These are phyloP conservation scores for Dothidotthia symphoricarpi DNA, from an alignment of 2,329 filamentous ascomycete species.

Conservation along the genomic window DNA sequence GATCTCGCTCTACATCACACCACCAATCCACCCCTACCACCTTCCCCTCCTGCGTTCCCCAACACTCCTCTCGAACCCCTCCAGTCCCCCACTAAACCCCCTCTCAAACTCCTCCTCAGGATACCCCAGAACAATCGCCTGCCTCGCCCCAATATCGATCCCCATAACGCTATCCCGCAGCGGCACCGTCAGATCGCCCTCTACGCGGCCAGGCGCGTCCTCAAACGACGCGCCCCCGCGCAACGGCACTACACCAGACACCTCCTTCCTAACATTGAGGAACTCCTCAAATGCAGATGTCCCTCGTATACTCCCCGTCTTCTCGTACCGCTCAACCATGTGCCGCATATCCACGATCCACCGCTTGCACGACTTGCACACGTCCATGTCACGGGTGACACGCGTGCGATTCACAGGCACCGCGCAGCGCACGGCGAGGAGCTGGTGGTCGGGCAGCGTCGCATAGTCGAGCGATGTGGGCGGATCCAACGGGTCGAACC, in stretches of 20 bases:
- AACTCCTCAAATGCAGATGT: conserved; percentile 33
- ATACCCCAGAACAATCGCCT: conserved; percentile 25
- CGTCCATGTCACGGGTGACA: conserved; percentile 25
- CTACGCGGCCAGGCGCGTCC: conserved; percentile 16
- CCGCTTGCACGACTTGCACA: conserved; percentile 31
- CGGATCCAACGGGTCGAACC: conserved; percentile 2
- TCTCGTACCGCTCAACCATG: conserved; percentile 34
- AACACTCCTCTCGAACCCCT: conserved; percentile 10
- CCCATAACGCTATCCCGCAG: conserved; percentile 15
- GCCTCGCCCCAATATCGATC: conserved; percentile 15
- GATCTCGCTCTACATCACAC: too few species aligned
- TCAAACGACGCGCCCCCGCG: conserved; percentile 6
- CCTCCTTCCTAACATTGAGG: conserved; percentile 25
- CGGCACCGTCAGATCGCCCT: conserved; percentile 24
- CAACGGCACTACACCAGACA: conserved; percentile 8
- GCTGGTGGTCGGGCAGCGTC: conserved; percentile 29
- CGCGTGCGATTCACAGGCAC: conserved; percentile 18
- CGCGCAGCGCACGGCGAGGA: conserved; percentile 21
- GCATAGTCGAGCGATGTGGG: conserved; percentile 15
- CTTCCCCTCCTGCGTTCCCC: background rate
- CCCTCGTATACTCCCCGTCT: conserved; percentile 31
- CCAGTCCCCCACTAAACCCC: conserved; percentile 10
- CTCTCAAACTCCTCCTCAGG: conserved; percentile 17
- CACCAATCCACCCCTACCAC: background rate
- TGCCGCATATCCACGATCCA: conserved; percentile 31